phyloP scores from a whole-genome alignment of 2,329 filamentous ascomycete species.

The Tolypocladium pustulatum region DNA sequence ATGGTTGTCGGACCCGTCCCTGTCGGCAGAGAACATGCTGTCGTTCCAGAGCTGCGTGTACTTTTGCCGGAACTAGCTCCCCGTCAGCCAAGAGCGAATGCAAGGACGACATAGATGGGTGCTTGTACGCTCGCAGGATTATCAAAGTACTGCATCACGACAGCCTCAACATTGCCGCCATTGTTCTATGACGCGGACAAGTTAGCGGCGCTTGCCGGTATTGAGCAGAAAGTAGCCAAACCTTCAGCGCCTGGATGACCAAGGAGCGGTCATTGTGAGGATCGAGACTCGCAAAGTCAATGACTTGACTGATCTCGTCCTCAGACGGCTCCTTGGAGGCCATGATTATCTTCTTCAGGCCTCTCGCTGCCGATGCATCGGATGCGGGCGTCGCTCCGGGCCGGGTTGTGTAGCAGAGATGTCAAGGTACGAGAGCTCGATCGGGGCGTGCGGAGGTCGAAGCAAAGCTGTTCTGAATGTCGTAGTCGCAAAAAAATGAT shows the following conservation, averaged over 20 bases:
- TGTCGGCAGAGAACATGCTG: constrained; percentile 37
- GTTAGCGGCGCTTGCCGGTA: not conserved
- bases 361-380: not conserved
- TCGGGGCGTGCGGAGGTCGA: not conserved
- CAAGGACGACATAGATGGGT: not conserved
- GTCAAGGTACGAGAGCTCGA: not conserved
- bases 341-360: constrained; percentile 11
- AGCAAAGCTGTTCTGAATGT: not conserved
- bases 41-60: constrained; percentile 45
- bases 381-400: not conserved
- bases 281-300: constrained; percentile 29
- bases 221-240: constrained; percentile 6
- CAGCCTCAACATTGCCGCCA: constrained; percentile 34
- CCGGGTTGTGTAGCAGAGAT: not conserved
- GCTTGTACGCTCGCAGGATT: constrained; percentile 22
- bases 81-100: not conserved
- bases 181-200: constrained; percentile 20
- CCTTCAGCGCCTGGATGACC: constrained; percentile 31
- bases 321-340: constrained; percentile 24
- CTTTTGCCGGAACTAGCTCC: constrained; percentile 32
- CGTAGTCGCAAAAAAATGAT: not conserved
- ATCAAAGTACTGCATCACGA: constrained; percentile 43
- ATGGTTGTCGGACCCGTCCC: constrained; percentile 35
- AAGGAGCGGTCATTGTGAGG: constrained; percentile 25
- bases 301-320: constrained; percentile 25